Base-by-base conservation (phyloP, 352 stramenopile species). In the Globisporangium iwayamae region DNA sequence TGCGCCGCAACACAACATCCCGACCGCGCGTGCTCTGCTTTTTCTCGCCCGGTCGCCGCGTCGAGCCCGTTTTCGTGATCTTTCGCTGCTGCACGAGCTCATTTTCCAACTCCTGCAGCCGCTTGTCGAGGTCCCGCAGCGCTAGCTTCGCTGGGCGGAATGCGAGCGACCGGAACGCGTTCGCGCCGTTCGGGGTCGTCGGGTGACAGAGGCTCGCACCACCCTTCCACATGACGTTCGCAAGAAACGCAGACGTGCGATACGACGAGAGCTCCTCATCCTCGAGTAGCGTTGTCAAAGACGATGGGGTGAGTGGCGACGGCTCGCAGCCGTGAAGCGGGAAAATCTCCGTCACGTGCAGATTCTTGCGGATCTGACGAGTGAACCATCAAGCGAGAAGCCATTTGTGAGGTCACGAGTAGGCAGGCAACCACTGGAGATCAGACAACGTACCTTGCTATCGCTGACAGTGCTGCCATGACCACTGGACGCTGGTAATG, bases 1-100 rank as follows among this genome's bases (percentile, higher is more conserved):
- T 79, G 52, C 85, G 81, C 4, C 85, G 79, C 45, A 89, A 55
- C 1, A 93, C 81, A 22, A 93, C 82, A 55, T 93, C 85, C 34
- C 85, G 80, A 9, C 85, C 85, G 38, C 85, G 81, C 22, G 75
- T 69, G 28, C 65, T 71, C 11, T 61, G 58, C 39, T 70, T 62
- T 45, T 88, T 80, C 65, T 89, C 79, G 4, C 80, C 77, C 46
- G 70, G 68, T 61, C 70, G 78, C 62, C 77, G 69, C 18, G 67
- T 72, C 6, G 76, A 77, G 20, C 70, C 72, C 8, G 70, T 70
- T 52, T 77, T 75, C 30, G 79, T 72, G 56, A 90, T 83, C 51
- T 74, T 80, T 1, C 70, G 69, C 50, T 84, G 71, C 50, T 81
- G 65, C 7, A 89, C 56, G 14, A 93, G 60, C 32, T 72, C 64